Base-by-base conservation (phyloP, 495 filamentous ascomycete species). In the Penicillium soppii region DNA sequence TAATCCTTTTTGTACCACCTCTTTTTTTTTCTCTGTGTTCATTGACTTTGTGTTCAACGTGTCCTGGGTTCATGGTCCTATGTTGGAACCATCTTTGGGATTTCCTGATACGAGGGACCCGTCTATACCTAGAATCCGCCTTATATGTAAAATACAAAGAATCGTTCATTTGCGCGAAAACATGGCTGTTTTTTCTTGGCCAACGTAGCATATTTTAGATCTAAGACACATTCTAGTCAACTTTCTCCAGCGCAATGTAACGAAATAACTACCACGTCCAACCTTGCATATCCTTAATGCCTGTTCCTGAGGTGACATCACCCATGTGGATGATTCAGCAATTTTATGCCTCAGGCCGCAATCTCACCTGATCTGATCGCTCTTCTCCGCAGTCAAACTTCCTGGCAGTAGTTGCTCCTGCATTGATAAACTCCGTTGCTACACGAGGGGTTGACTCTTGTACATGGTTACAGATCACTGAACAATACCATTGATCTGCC, bases 341-440 rank as follows among this genome's bases (percentile, higher is more conserved):
- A n/a, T n/a, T 43, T 2, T 6, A 6, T 47, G 44, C 5, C 21
- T 5, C 54, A 56, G 59, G 65, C 54, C 26, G n/a, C 45, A 37
- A 54, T 62, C 52, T 65, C 66, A 69, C 63, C 63, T 69, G 66
- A 69, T 59, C 49, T 42, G 35, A 44, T 48, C 44, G 50, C 53
- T 57, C 58, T 61, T 65, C 64, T 67, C 61, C 61, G 64, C 64
- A 67, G 58, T 53, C 61, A 65, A 65, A 63, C 54, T 60, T 66
- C 35, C 54, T 44, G 35, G 32, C 23, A 42, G 20, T 12, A 30
- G 45, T 30, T 47, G 39, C 17, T 43, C 23, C 54, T 51, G 44
- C 47, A 39, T 48, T 51, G 20, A 33, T 42, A 27, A 30, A 39
- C 42, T 25, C 13, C 21, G 16, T 40, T 39, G 23, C 5, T 53